phyloP scores from a whole-genome alignment of 805 yeast genomes.

The Saccharomycopsis microspora region DNA sequence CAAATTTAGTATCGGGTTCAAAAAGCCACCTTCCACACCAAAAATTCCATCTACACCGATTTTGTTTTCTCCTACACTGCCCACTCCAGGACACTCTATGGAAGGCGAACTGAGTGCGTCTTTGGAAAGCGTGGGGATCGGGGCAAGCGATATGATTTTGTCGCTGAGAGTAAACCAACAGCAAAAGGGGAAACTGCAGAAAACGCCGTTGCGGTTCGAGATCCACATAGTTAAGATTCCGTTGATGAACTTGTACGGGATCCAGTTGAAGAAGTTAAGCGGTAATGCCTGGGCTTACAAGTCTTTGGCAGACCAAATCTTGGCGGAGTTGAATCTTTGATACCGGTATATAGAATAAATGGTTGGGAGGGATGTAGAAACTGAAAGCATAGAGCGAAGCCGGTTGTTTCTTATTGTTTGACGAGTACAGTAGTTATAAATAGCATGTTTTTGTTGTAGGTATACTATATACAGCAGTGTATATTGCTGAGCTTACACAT shows the following conservation, averaged over 20 bases:
- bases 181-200: slow-evolving; percentile 17
- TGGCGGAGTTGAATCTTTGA: slow-evolving; percentile 33
- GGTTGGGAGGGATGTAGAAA: too few relatives aligned
- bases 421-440: too few relatives aligned
- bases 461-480: too few relatives aligned
- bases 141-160: slow-evolving; percentile 17
- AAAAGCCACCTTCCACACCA: slow-evolving; percentile 16
- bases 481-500: too few relatives aligned
- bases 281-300: slow-evolving; percentile 96
- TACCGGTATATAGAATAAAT: not conserved
- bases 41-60: slow-evolving; percentile 16
- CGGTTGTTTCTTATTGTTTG: too few relatives aligned
- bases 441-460: not conserved
- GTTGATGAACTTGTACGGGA: slow-evolving; percentile 80
- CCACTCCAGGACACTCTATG: slow-evolving; percentile 15
- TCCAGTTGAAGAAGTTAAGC: slow-evolving; percentile 83
- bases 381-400: not conserved
- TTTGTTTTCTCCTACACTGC: slow-evolving; percentile 23
- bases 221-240: slow-evolving; percentile 89
- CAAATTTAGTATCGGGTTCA: slow-evolving; percentile 19
- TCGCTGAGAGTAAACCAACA: slow-evolving; percentile 14
- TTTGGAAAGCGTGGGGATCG: slow-evolving; percentile 19
- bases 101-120: slow-evolving; percentile 21
- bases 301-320: slow-evolving; percentile 76
- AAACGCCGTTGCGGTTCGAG: slow-evolving; percentile 75